phyloP scores from a whole-genome alignment of 2,329 filamentous ascomycete genomes.

The Aspergillus vadensis region DNA sequence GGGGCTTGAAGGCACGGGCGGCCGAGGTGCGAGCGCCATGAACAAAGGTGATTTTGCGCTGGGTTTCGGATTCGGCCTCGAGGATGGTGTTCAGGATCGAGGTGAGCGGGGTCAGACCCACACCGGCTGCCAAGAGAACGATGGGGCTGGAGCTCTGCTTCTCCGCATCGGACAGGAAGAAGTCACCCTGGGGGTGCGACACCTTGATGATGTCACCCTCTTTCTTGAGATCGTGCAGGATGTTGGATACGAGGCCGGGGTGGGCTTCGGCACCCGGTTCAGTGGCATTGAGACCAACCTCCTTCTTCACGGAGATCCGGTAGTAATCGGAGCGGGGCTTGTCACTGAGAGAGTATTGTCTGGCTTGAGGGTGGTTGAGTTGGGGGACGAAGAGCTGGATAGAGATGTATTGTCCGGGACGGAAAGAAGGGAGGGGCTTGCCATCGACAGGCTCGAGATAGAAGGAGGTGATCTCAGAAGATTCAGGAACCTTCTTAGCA shows the following conservation, averaged over 20 bases:
- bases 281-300: slow-evolving; percentile 55
- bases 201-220: slow-evolving; percentile 66
- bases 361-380: slow-evolving; percentile 64
- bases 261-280: slow-evolving; percentile 52
- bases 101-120: slow-evolving; percentile 62
- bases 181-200: slow-evolving; percentile 67
- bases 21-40: slow-evolving; percentile 57
- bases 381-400: slow-evolving; percentile 60
- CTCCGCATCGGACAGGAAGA: slow-evolving; percentile 53
- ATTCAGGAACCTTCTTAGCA: slow-evolving; percentile 64
- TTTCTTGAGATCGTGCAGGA: slow-evolving; percentile 63
- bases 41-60: slow-evolving; percentile 60
- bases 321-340: slow-evolving; percentile 63
- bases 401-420: slow-evolving; percentile 73
- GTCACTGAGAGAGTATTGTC: slow-evolving; percentile 74
- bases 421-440: slow-evolving; percentile 62
- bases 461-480: slow-evolving; percentile 70
- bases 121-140: slow-evolving; percentile 64
- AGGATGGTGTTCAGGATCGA: slow-evolving; percentile 61
- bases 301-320: slow-evolving; percentile 71
- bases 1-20: slow-evolving; percentile 55
- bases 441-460: slow-evolving; percentile 66
- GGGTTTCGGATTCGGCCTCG: slow-evolving; percentile 39
- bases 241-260: slow-evolving; percentile 69
- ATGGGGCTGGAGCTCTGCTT: slow-evolving; percentile 49